phyloP scores from a whole-genome alignment of 108 stramenopile genomes.

The Pseudonitzschia delicatissima region DNA sequence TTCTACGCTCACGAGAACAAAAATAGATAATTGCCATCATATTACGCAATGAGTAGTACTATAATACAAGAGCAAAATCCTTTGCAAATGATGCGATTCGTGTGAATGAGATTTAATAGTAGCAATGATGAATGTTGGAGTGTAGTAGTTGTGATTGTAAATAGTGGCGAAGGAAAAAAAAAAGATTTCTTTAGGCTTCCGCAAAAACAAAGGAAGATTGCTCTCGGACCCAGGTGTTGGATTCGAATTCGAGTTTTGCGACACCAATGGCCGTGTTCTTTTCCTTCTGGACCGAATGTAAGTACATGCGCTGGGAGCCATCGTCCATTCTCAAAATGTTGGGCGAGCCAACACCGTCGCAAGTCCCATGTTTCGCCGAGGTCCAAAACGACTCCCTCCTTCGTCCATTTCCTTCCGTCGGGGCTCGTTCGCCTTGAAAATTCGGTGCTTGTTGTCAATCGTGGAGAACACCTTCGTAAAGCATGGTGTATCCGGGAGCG shows the following conservation, averaged over 20 bases:
- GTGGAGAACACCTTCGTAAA: conserved; percentile 76
- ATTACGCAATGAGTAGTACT: too few species aligned
- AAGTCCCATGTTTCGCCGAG: conserved; percentile 77
- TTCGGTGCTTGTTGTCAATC: conserved; percentile 72
- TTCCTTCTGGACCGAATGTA: conserved; percentile 82
- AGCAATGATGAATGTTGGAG: too few species aligned
- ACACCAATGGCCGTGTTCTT: conserved; percentile 78
- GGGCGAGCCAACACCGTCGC: conserved; percentile 75
- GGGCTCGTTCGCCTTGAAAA: conserved; percentile 68
- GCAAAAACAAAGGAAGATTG: conserved; percentile 45
- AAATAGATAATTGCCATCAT: too few species aligned
- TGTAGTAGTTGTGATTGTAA: too few species aligned
- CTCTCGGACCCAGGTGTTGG: conserved; percentile 37
- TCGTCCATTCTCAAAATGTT: conserved; percentile 81
- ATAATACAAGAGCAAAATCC: too few species aligned
- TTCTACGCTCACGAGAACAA: too few species aligned
- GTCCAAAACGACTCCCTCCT: conserved; percentile 69
- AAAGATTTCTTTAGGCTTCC: neutral
- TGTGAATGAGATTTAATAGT: too few species aligned
- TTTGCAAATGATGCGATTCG: too few species aligned
- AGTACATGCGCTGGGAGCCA: conserved; percentile 84
- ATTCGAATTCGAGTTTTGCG: conserved; percentile 35
- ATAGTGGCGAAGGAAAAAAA: too few species aligned
- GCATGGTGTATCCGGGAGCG: conserved; percentile 60
- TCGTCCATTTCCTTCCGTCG: conserved; percentile 69